Conservation (phyloP, 1,284 basidiomycete species). For the Apiotrichum gracile region DNA sequence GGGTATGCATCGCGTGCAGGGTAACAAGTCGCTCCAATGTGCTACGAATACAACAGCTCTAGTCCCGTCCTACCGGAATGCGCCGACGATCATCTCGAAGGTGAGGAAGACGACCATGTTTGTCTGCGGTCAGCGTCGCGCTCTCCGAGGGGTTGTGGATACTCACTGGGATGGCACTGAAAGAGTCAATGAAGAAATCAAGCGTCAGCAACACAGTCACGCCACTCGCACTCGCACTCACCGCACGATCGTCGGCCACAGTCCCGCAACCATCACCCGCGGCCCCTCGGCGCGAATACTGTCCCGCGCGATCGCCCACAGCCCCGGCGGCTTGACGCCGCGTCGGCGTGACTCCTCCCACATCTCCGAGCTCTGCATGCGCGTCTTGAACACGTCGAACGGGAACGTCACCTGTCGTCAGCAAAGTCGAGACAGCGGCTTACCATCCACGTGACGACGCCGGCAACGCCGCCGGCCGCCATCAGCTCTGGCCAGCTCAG, state of each 20-base stretch:
- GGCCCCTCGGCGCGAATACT: slow-evolving; percentile 63
- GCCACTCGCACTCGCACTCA: slow-evolving; percentile 42
- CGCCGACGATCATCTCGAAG: slow-evolving; percentile 43
- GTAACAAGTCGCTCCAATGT: background rate
- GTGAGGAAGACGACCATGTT: slow-evolving; percentile 49
- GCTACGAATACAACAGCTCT: too few species aligned
- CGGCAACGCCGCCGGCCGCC: slow-evolving; percentile 70
- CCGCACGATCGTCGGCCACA: slow-evolving; percentile 72
- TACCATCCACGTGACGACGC: slow-evolving; percentile 50
- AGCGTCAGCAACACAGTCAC: background rate
- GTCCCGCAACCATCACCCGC: slow-evolving; percentile 64
- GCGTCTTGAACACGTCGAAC: slow-evolving; percentile 78
- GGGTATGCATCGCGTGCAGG: too few species aligned
- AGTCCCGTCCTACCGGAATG: too few species aligned
- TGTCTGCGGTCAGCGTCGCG: slow-evolving; percentile 19
- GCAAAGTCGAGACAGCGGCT: slow-evolving; percentile 8
- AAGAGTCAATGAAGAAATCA: background rate
- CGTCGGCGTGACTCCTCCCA: slow-evolving; percentile 48
- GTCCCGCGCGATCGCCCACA: slow-evolving; percentile 40
- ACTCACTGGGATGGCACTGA: slow-evolving; percentile 34
- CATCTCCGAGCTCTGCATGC: slow-evolving; percentile 63
- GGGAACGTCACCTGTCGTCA: slow-evolving; percentile 60
- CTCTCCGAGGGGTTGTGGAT: background rate
- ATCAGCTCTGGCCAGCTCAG: slow-evolving; percentile 60
- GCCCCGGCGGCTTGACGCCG: slow-evolving; percentile 1